Conservation (phyloP, 2,329 filamentous ascomycete genomes). For the Venturia pyrina region DNA sequence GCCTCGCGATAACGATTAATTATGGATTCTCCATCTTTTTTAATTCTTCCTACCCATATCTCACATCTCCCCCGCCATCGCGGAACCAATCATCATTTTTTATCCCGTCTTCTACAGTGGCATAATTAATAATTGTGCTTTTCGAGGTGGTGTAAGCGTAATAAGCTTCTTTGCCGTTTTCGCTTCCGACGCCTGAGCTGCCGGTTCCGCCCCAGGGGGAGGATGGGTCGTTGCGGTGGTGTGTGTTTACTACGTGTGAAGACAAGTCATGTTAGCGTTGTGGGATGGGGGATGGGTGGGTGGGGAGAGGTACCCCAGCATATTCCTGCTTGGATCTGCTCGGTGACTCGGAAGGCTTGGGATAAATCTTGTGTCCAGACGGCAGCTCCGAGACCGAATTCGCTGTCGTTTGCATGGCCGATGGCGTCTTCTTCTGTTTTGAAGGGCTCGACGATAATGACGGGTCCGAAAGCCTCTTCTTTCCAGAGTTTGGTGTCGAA, state of each 20-base stretch:
- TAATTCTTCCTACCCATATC: no score
- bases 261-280: neutral
- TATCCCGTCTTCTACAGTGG: slow-evolving; percentile 41
- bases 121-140: slow-evolving; percentile 62
- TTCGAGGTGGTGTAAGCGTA: slow-evolving; percentile 42
- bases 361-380: slow-evolving; percentile 54
- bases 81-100: slow-evolving; percentile 58
- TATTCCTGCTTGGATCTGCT: slow-evolving; percentile 54
- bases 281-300: no score
- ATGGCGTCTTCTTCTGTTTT: slow-evolving; percentile 47
- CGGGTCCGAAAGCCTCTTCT: slow-evolving; percentile 56
- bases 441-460: slow-evolving; percentile 49
- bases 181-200: slow-evolving; percentile 55
- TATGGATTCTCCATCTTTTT: neutral
- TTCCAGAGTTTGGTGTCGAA: slow-evolving; percentile 44
- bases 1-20: neutral
- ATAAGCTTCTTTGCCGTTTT: slow-evolving; percentile 52
- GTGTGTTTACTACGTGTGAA: slow-evolving; percentile 32
- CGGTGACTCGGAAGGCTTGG: slow-evolving; percentile 43
- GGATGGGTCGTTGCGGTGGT: slow-evolving; percentile 63
- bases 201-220: slow-evolving; percentile 61
- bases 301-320: slow-evolving; percentile 50
- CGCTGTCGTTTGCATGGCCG: slow-evolving; percentile 46
- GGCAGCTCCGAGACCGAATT: slow-evolving; percentile 51
- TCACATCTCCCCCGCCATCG: slow-evolving; percentile 44